Evolutionary conservation across 805 yeast species (phyloP).

Genomic region (Wickerhamiella occidentalis): DNA sequence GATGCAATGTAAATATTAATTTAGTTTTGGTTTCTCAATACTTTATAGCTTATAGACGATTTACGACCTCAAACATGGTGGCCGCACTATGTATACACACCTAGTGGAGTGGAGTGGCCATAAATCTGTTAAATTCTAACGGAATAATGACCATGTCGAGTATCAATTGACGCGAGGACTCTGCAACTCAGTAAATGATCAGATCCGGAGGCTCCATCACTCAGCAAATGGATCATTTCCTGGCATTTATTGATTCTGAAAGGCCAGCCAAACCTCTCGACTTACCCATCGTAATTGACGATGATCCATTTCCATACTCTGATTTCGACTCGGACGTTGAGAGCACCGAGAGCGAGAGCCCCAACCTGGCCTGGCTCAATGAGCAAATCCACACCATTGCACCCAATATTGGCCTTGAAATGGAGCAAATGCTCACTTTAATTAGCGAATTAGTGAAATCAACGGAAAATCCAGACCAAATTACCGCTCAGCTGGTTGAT

Average conservation of each 20-base stretch:
- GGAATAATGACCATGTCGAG: too few relatives aligned
- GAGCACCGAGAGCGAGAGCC: neutral
- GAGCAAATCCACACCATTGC: conserved; percentile 3
- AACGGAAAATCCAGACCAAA: conserved; percentile 10
- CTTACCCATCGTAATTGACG: neutral
- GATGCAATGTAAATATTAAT: neutral
- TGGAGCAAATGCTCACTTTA: neutral
- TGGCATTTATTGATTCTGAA: neutral
- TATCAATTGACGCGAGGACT: too few relatives aligned
- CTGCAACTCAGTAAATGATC: too few relatives aligned
- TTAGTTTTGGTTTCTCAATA: neutral
- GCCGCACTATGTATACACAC: too few relatives aligned
- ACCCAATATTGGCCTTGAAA: conserved; percentile 3
- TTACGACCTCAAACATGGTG: too few relatives aligned
- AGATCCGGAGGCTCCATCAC: neutral
- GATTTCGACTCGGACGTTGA: conserved; percentile 8
- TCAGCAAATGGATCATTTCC: conserved; percentile 1
- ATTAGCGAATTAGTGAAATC: neutral
- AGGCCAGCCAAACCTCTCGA: neutral
- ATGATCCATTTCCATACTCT: conserved; percentile 10
- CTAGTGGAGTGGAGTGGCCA: too few relatives aligned
- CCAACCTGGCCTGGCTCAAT: conserved; percentile 1
- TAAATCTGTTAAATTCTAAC: too few relatives aligned
- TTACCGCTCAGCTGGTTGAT: conserved; percentile 42
- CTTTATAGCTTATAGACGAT: too few relatives aligned